Evolutionary conservation across 768 basidiomycete genomes (phyloP).

Genomic region (Fistulinella prunicolor): DNA sequence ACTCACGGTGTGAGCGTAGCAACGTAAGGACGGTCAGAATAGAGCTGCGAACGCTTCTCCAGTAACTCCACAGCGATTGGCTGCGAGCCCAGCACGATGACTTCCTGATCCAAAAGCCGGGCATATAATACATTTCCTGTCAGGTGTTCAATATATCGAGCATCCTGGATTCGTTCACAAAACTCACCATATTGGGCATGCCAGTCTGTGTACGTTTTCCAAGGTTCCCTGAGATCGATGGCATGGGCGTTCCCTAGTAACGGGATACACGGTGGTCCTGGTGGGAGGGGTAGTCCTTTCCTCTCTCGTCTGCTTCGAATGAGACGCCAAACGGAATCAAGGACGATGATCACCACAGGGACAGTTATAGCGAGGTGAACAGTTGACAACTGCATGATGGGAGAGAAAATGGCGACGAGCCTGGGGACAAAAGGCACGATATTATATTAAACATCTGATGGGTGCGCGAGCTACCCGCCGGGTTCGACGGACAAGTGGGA

Average conservation of each 20-base stretch:
- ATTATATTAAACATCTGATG: too few relatives aligned
- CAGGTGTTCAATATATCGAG: neutral
- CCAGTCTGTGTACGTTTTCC: slow-evolving; percentile 10
- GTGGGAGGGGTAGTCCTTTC: slow-evolving; percentile 5
- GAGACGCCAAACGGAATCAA: neutral
- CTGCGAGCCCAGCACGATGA: slow-evolving; percentile 43
- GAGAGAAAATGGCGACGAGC: neutral
- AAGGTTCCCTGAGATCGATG: slow-evolving; percentile 1
- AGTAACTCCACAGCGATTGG: slow-evolving; percentile 43
- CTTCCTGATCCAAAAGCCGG: slow-evolving; percentile 41
- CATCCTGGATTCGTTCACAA: neutral
- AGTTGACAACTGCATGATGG: neutral
- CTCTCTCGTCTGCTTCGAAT: neutral
- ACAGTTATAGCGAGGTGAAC: neutral
- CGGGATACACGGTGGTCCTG: slow-evolving; percentile 5
- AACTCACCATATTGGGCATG: slow-evolving; percentile 5
- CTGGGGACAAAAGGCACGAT: too few relatives aligned
- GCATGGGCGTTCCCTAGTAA: slow-evolving; percentile 2
- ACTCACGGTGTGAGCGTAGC: slow-evolving; percentile 8
- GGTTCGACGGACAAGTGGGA: too few relatives aligned
- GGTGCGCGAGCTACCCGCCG: too few relatives aligned
- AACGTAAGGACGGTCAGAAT: slow-evolving; percentile 46
- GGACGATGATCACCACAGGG: neutral
- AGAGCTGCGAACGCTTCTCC: slow-evolving; percentile 42
- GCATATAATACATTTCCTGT: slow-evolving; percentile 45